phyloP scores from a whole-genome alignment of 208 protist genomes.

The Trypanosoma theileri region DNA sequence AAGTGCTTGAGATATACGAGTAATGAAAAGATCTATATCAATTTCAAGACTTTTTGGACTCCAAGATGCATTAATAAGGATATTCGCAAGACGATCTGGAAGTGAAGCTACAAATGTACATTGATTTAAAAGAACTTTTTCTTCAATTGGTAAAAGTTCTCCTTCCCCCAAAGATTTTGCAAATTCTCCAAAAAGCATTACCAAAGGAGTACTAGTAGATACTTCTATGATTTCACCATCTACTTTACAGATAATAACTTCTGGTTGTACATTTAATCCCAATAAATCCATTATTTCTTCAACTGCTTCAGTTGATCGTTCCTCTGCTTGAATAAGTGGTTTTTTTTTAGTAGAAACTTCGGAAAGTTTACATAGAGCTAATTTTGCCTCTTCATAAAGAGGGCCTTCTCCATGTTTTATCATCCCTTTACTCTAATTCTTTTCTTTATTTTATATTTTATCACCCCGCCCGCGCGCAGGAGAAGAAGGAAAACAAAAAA shows the following conservation, averaged over 20 bases:
- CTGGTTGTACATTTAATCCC: slow-evolving; percentile 14
- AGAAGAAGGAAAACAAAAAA: slow-evolving; percentile 16
- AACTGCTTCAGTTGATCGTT: not conserved
- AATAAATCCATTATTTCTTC: slow-evolving; percentile 23
- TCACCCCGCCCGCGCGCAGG: not conserved
- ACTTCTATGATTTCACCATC: slow-evolving; percentile 4
- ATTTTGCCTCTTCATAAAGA: slow-evolving; percentile 10
- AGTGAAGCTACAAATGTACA: slow-evolving; percentile 28
- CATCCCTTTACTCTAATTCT: no score
- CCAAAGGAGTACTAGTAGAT: slow-evolving; percentile 18
- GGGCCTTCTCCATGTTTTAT: no score
- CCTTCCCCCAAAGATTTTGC: slow-evolving; percentile 1
- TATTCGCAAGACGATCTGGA: slow-evolving; percentile 25
- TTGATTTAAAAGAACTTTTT: slow-evolving; percentile 11
- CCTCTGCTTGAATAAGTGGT: not conserved
- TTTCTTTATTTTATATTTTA: not conserved
- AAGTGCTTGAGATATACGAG: slow-evolving; percentile 26
- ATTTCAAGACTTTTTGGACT: slow-evolving; percentile 8
- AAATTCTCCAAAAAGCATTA: slow-evolving; percentile 25
- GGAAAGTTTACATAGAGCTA: not conserved
- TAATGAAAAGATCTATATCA: slow-evolving; percentile 15
- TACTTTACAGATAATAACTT: not conserved
- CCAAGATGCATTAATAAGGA: not conserved
- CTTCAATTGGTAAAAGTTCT: slow-evolving; percentile 18
- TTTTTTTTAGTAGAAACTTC: not conserved